Evolutionary conservation across 2,329 filamentous ascomycete species (phyloP), one percentile per base, ranked within the genome.

Genomic region (Beauveria varroae): DNA sequence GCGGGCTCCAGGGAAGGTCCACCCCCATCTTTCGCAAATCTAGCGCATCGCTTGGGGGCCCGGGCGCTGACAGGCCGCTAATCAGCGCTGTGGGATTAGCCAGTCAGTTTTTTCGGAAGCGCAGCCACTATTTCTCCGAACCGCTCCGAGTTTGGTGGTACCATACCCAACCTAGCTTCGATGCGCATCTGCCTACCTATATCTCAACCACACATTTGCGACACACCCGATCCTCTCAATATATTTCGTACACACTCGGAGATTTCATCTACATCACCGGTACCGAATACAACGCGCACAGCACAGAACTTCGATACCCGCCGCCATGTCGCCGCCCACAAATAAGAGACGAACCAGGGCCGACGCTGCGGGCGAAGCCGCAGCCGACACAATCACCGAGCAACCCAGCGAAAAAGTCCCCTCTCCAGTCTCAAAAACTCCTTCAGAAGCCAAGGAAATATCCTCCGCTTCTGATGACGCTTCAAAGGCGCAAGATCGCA

Each of bases 401-500:
- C 44, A 61, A 66, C 46, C 64, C 46, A 60, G 62, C 28, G 61
- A 67, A 28, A 49, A 57, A 37, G 28, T 12, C 1, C 43, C 43
- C 7, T 60, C 50, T 20, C 43, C 58, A 37, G 14, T 41, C 2
- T 34, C 49, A 5, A 49, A 61, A 40, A 20, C 54, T 16, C 1
- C 63, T 16, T 47, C 59, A 55, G 65, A 70, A 37, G 51, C 67
- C 18, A 28, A 53, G 28, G 41, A 49, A 34, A 30, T 18, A 3
- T 1, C 22, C 2, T 5, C 58, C 16, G 58, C 54, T 12, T 28
- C 43, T 24, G 34, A 34, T 54, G 73, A 76, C n/a, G 69, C 74
- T 20, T 67, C 72, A 30, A 82, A 82, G 67, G 78, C 83, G 34
- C 77, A 85, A 67, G 88, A 93, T 60, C 86, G 91, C 61, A 79